These are phyloP conservation scores for Coemansia sp. DNA, from an alignment of 192 early-diverging fungal species.

Conservation along the genomic window DNA sequence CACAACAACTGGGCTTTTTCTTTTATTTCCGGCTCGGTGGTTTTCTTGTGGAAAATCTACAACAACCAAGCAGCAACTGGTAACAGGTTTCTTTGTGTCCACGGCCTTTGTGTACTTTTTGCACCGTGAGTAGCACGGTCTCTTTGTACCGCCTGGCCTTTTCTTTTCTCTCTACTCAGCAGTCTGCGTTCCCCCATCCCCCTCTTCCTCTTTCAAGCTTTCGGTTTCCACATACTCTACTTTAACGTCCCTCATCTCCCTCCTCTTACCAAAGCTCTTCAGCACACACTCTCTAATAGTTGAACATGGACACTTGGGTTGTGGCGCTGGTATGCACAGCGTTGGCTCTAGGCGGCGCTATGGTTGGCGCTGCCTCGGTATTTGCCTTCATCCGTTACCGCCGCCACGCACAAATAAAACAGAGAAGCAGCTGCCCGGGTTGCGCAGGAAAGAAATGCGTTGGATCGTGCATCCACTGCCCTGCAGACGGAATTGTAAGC, in stretches of 20 bases:
- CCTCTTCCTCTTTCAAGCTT: neutral
- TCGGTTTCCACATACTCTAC: neutral
- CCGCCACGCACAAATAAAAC: neutral
- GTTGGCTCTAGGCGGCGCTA: conserved; percentile 7
- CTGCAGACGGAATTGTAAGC: neutral
- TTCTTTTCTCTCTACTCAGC: neutral
- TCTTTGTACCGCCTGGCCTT: neutral
- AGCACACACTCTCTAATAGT: neutral
- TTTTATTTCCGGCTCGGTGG: conserved; percentile 1
- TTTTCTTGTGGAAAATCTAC: neutral
- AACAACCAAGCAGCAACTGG: neutral
- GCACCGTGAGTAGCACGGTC: neutral
- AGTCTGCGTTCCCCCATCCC: neutral
- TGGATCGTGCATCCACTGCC: conserved; percentile 2
- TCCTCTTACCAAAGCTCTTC: conserved; percentile 1
- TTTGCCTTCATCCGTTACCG: conserved; percentile 9
- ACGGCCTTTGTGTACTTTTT: neutral
- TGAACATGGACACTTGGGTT: conserved; percentile 22
- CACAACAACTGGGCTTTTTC: conserved; percentile 9
- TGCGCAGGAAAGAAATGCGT: neutral
- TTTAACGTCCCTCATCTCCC: neutral
- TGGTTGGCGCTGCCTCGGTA: conserved; percentile 11
- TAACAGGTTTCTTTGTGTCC: conserved; percentile 11
- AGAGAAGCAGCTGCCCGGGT: neutral
- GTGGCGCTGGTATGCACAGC: conserved; percentile 15